Conservation (phyloP, 495 filamentous ascomycete species). For the Penicillium lagena region DNA sequence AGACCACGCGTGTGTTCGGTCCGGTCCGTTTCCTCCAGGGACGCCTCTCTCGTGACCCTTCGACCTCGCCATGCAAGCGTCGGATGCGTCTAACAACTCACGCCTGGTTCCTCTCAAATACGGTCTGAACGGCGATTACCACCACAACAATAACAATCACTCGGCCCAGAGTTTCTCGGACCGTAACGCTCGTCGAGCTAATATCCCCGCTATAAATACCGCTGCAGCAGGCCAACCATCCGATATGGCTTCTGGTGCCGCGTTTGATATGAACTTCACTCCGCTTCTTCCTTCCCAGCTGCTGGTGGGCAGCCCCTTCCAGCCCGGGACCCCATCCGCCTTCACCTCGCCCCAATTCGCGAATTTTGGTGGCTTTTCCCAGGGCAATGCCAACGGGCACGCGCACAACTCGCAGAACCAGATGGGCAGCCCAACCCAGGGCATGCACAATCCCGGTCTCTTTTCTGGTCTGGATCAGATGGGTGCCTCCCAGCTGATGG, state of each 20-base stretch:
- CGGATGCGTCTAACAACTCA: conserved; percentile 51
- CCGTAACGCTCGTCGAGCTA: conserved; percentile 72
- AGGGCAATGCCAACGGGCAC: conserved; percentile 54
- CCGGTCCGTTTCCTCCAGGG: too few species aligned
- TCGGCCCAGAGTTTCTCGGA: conserved; percentile 66
- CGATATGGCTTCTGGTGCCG: conserved; percentile 83
- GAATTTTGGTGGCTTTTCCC: conserved; percentile 70
- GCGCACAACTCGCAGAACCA: conserved; percentile 51
- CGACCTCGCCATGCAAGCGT: conserved; percentile 74
- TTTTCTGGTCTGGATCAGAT: conserved; percentile 73
- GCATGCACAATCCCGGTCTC: conserved; percentile 59
- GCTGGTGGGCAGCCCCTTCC: conserved; percentile 91
- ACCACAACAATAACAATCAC: conserved; percentile 62
- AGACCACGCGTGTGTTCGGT: too few species aligned
- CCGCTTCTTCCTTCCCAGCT: conserved; percentile 91
- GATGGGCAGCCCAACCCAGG: conserved; percentile 54
- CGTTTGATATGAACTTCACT: conserved; percentile 97
- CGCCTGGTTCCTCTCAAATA: conserved; percentile 48
- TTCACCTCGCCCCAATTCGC: conserved; percentile 91
- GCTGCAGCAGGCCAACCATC: conserved; percentile 48
- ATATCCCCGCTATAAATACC: conserved; percentile 93
- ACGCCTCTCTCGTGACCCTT: conserved; percentile 1
- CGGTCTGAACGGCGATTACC: conserved; percentile 61
- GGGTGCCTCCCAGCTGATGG: conserved; percentile 65
- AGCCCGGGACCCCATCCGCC: conserved; percentile 83